These are phyloP conservation scores for Silene uniflora DNA, from an alignment of 148 eudicot species.

Conservation along the genomic window DNA sequence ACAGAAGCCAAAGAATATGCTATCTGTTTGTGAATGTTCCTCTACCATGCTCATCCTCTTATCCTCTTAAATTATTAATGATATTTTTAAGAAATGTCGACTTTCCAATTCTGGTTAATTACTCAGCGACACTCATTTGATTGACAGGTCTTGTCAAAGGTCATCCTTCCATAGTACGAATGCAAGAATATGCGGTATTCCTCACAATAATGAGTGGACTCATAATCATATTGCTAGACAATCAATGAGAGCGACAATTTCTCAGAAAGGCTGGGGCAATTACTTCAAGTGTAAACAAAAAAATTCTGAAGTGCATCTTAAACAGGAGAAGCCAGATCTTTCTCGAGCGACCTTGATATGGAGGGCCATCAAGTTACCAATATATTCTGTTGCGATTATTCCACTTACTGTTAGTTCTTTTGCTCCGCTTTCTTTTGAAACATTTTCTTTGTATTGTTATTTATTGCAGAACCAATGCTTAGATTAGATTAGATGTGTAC, in stretches of 20 bases:
- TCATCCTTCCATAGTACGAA: background rate
- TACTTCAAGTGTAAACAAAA: constrained; percentile 23
- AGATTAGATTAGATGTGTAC: background rate
- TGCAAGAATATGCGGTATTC: constrained; percentile 8
- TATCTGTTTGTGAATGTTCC: background rate
- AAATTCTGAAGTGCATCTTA: constrained; percentile 16
- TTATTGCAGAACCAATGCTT: background rate
- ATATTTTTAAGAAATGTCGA: background rate
- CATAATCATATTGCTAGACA: constrained; percentile 10
- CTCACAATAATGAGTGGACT: constrained; percentile 6
- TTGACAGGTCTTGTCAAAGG: constrained; percentile 30
- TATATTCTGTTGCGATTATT: constrained; percentile 87
- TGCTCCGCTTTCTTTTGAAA: background rate
- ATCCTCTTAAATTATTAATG: background rate
- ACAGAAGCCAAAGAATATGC: too few relatives aligned
- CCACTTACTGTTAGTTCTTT: constrained; percentile 73
- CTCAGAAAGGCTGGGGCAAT: constrained; percentile 11
- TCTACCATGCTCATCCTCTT: background rate
- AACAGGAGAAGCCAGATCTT: constrained; percentile 38
- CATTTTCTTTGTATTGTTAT: background rate
- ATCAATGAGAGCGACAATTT: constrained; percentile 3
- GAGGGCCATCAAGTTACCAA: constrained; percentile 92
- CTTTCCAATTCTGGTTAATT: background rate
- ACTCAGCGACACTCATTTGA: constrained; percentile 4
- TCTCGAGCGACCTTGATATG: constrained; percentile 77